phyloP scores from a whole-genome alignment of 106 monocot species.

The Phalaenopsis aphrodite region DNA sequence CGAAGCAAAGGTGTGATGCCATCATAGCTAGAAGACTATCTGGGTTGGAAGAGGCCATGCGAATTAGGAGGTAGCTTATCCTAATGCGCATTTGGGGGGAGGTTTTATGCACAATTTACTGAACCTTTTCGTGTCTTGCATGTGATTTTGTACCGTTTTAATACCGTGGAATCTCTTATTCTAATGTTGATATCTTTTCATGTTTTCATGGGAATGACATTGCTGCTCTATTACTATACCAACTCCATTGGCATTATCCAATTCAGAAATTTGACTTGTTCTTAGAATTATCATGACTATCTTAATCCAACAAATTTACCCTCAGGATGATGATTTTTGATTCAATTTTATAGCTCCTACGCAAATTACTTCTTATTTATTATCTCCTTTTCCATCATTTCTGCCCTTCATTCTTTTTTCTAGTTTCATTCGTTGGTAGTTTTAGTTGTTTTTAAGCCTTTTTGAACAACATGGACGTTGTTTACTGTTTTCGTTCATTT shows the following conservation, averaged over 20 bases:
- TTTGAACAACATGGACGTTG: neutral
- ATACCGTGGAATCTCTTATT: neutral
- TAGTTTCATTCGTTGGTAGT: neutral
- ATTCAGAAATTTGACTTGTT: neutral
- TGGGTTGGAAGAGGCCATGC: conserved; percentile 63
- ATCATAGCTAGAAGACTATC: conserved; percentile 42
- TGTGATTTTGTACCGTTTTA: neutral
- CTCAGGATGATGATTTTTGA: neutral
- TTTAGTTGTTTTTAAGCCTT: neutral
- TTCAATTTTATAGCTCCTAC: neutral
- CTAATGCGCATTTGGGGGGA: neutral
- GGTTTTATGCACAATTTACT: neutral
- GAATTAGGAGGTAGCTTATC: conserved; percentile 45
- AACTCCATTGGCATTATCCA: neutral
- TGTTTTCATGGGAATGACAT: neutral
- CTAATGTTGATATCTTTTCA: neutral
- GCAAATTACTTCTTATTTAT: neutral
- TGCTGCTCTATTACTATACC: neutral
- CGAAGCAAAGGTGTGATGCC: conserved; percentile 11
- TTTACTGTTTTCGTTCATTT: no score
- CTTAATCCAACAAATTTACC: neutral
- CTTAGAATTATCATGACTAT: neutral
- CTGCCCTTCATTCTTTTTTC: neutral
- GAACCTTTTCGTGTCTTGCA: neutral
- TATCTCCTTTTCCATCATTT: neutral